Evolutionary conservation across 164 flowering plant genomes (phyloP), one percentile per base, ranked within the genome.

Genomic region (Platanus orientalis): DNA sequence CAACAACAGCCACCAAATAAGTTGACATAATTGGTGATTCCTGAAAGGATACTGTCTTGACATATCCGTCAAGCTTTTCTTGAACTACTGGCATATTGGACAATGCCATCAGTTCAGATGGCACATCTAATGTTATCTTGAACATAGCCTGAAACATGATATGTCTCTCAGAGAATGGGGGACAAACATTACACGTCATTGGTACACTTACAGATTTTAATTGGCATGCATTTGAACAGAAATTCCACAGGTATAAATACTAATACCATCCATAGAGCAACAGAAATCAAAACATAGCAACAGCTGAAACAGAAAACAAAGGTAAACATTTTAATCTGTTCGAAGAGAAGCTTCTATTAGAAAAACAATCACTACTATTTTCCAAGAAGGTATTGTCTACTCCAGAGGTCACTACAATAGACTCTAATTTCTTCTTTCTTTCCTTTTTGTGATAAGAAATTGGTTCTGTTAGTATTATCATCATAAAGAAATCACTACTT

Each of bases 21-120:
- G 99, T 92, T 13, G 99, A 95, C 99, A 95, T 95, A 55, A 92
- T 81, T 26, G 97, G 97, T 34, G 97, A 81, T 60, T 89, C 97
- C 69, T 86, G 80, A 68, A 81, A 92, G 45, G 68, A 74, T 58
- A 95, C 84, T 6, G 74, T 90, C 74, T 87, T 95, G 42, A 79
- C 51, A 71, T 71, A 58, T 32, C 97, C 97, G 61, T 84, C 60
- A 54, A 67, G 62, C 55, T 83, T 81, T 71, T 95, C 99, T 57
- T 88, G 80, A 68, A 65, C 16, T 50, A 90, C 75, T 28, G 97
- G 97, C 99, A 92, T 95, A 73, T 95, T 95, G 27, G 99, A 92
- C 67, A 95, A 87, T 47, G 99, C 94, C 58, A 80, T 75, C 54
- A 88, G 68, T 28, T 91, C 90, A 24, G 89, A 78, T 7, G 99